Percentiles rank a stretch among this genome's conserved stretches.
phyloP scores from a whole-genome alignment of 169 alveolate genomes.

The Theileria sp. region DNA sequence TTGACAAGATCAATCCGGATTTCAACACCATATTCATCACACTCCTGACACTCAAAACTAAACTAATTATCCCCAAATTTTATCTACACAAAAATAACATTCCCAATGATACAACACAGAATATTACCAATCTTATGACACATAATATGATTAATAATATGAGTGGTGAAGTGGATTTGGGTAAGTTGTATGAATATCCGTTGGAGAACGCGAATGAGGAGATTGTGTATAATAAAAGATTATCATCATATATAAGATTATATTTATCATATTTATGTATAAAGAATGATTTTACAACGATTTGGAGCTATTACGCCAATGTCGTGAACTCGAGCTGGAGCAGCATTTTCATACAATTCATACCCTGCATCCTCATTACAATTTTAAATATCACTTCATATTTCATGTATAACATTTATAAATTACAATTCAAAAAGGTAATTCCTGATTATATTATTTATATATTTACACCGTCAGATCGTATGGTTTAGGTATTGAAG shows the following conservation, averaged over 20 bases:
- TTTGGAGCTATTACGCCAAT: slow-evolving; percentile 54
- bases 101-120: too few species aligned
- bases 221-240: slow-evolving; percentile 4
- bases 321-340: slow-evolving; percentile 41
- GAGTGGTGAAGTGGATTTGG: neutral
- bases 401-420: slow-evolving; percentile 19
- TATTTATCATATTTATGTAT: slow-evolving; percentile 52
- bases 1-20: neutral
- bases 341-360: slow-evolving; percentile 35
- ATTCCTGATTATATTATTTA: neutral
- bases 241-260: slow-evolving; percentile 27
- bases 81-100: neutral
- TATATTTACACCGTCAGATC: neutral
- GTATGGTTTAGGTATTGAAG: neutral
- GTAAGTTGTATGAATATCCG: neutral
- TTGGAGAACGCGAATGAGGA: neutral
- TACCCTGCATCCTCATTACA: slow-evolving; percentile 38
- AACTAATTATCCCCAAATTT: slow-evolving; percentile 31
- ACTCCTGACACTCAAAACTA: neutral
- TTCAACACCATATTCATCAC: neutral
- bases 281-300: slow-evolving; percentile 19
- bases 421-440: slow-evolving; percentile 58
- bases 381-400: slow-evolving; percentile 25
- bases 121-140: too few species aligned
- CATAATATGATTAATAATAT: too few species aligned